Evolutionary conservation across 371 early-diverging fungal genomes (phyloP).

Genomic region (Conidiobolus incongruus): DNA sequence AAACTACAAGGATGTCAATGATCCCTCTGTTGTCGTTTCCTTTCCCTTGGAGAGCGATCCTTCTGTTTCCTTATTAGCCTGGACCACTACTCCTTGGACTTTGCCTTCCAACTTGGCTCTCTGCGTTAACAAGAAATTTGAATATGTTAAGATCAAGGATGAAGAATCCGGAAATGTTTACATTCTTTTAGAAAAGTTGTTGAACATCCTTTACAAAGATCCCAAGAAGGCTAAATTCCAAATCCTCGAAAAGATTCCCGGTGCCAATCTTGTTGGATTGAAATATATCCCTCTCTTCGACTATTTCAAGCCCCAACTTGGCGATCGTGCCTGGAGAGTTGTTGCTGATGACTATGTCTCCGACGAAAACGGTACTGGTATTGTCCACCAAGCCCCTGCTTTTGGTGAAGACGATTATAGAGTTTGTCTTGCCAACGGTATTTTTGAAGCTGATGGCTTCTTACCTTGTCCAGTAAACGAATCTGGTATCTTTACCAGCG

Average conservation of each 20-base stretch:
- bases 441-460: slow-evolving; percentile 69
- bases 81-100: slow-evolving; percentile 99
- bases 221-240: slow-evolving; percentile 85
- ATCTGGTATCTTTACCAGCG: slow-evolving; percentile 67
- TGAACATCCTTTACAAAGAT: slow-evolving; percentile 80
- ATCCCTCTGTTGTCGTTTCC: slow-evolving; percentile 92
- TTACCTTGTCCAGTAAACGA: slow-evolving; percentile 94
- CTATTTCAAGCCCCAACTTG: slow-evolving; percentile 49
- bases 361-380: slow-evolving; percentile 95
- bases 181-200: slow-evolving; percentile 66
- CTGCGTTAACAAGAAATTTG: slow-evolving; percentile 82
- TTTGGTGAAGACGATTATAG: slow-evolving; percentile 99
- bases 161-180: slow-evolving; percentile 57
- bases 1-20: slow-evolving; percentile 98
- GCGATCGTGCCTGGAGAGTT: slow-evolving; percentile 72
- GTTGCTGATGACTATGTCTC: slow-evolving; percentile 87
- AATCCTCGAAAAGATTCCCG: slow-evolving; percentile 59
- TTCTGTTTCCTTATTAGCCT: slow-evolving; percentile 67
- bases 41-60: slow-evolving; percentile 82
- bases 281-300: slow-evolving; percentile 86
- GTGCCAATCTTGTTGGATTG: slow-evolving; percentile 65
- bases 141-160: slow-evolving; percentile 88
- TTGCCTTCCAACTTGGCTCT: slow-evolving; percentile 94
- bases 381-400: slow-evolving; percentile 99
- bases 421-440: slow-evolving; percentile 64